phyloP scores from a whole-genome alignment of 129 eudicot genomes.

The Rutidosis leptorrhynchoides region DNA sequence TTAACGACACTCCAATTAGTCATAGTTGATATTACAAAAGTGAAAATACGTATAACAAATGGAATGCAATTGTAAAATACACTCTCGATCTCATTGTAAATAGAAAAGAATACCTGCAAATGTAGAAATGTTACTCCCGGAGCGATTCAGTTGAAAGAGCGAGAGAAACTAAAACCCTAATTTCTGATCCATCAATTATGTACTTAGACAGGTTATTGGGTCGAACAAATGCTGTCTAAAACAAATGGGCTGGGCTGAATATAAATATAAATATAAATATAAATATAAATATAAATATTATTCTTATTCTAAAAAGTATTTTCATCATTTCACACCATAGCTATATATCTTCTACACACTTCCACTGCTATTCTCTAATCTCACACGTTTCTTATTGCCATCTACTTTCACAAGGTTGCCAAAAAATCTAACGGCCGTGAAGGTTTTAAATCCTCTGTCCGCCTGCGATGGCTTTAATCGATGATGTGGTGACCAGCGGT shows the following conservation, averaged over 20 bases:
- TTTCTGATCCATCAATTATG: background rate
- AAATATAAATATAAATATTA: too few relatives aligned
- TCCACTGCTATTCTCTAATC: too few relatives aligned
- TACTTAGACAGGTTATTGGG: conserved; percentile 13
- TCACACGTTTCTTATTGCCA: too few relatives aligned
- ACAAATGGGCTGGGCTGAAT: conserved; percentile 7
- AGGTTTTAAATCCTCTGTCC: too few relatives aligned
- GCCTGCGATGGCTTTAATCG: too few relatives aligned
- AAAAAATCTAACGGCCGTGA: too few relatives aligned
- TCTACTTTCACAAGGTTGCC: too few relatives aligned
- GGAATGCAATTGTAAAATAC: background rate
- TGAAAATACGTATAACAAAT: background rate
- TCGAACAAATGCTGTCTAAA: background rate
- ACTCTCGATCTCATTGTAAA: background rate
- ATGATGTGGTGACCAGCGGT: too few relatives aligned
- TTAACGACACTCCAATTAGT: background rate
- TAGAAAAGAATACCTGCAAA: conserved; percentile 18
- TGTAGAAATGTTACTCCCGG: conserved; percentile 15
- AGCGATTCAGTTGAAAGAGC: conserved; percentile 7
- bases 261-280: too few relatives aligned
- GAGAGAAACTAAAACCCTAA: conserved; percentile 28
- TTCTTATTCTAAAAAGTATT: too few relatives aligned
- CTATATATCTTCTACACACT: too few relatives aligned
- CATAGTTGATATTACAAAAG: background rate
- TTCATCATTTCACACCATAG: too few relatives aligned